Evolutionary conservation across 2,329 filamentous ascomycete genomes (phyloP), one percentile per base, ranked within the genome.

Genomic region (Zopfia rhizophila): DNA sequence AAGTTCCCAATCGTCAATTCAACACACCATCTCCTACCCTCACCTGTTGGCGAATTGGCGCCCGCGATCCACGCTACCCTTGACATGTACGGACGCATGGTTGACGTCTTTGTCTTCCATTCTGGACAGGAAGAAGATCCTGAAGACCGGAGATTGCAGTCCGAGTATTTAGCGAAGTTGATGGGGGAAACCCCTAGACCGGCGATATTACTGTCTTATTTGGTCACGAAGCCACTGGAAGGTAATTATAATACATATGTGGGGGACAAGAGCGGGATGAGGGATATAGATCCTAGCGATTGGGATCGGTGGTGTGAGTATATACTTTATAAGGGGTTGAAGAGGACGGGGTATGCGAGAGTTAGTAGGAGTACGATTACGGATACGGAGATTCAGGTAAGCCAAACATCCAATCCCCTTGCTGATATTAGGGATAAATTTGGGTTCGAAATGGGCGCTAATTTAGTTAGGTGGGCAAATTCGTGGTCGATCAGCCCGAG

Each of bases 221-320:
- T 99, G 0, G 94, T 99, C 31, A 96, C 90, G 16, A 90, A 89
- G 71, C 94, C 94, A 0, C 80, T 88, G 5, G 78, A 96, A 75
- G 94, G 94, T 51, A 99, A 99, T 69, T 99, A 99, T 78, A 93
- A 97, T 70, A 96, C 87, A 0, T 97, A 96, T 62, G 94, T 97
- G 17, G 90, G 90, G 45, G 82, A 91, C 40, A 78, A 78, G 46
- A 96, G 89, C 47, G 90, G 91, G 7, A 99, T 99, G 94, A 86
- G 90, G 64, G 94, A 99, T 65, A 94, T 99, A 37, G 94, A 99
- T 65, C 83, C 87, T 0, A 86, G 80, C 3, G 94, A 99, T 70
- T 96, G 91, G 91, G 94, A 99, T 72, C 81, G 94, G 43, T 99
- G 94, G 94, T 99, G 94, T 77, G 93, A 99, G 77, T 99, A 99